These are phyloP conservation scores for Phytophthora multivora DNA, from an alignment of 352 stramenopile genomes.

Conservation along the genomic window DNA sequence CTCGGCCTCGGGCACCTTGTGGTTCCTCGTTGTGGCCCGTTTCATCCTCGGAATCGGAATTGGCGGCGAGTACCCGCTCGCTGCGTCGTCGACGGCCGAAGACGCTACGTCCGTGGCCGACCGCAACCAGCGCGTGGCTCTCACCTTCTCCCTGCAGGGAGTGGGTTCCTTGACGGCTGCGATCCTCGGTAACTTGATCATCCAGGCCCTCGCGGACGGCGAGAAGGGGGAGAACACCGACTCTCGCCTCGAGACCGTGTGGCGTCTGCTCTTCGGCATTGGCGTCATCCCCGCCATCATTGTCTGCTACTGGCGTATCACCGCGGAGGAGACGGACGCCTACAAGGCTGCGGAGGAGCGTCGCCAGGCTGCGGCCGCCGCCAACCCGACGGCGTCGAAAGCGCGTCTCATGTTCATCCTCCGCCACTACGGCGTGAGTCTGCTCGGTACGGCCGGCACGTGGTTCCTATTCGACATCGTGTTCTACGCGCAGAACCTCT, in stretches of 20 bases:
- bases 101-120: conserved; percentile 44
- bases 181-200: conserved; percentile 61
- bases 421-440: conserved; percentile 41
- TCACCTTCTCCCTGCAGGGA: conserved; percentile 67
- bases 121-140: conserved; percentile 54
- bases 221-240: conserved; percentile 38
- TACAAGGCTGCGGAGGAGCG: conserved; percentile 37
- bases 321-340: conserved; percentile 55
- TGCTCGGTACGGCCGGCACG: conserved; percentile 70
- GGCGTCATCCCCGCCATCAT: conserved; percentile 50
- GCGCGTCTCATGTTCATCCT: conserved; percentile 44
- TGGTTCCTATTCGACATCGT: conserved; percentile 89
- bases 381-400: conserved; percentile 6
- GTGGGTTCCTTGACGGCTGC: conserved; percentile 52
- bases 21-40: conserved; percentile 18
- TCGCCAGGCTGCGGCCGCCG: neutral
- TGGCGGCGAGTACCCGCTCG: conserved; percentile 42
- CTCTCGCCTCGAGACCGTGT: conserved; percentile 58
- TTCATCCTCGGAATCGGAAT: conserved; percentile 25
- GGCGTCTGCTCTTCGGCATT: conserved; percentile 63
- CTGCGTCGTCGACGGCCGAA: conserved; percentile 51
- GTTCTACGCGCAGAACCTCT: conserved; percentile 78
- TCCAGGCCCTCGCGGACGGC: conserved; percentile 45
- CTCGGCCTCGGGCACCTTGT: conserved; percentile 3
- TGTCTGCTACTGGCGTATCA: conserved; percentile 60